Evolutionary conservation across 1,284 basidiomycete species (phyloP), one percentile per base, ranked within the genome.

Genomic region (Boletus smithii): DNA sequence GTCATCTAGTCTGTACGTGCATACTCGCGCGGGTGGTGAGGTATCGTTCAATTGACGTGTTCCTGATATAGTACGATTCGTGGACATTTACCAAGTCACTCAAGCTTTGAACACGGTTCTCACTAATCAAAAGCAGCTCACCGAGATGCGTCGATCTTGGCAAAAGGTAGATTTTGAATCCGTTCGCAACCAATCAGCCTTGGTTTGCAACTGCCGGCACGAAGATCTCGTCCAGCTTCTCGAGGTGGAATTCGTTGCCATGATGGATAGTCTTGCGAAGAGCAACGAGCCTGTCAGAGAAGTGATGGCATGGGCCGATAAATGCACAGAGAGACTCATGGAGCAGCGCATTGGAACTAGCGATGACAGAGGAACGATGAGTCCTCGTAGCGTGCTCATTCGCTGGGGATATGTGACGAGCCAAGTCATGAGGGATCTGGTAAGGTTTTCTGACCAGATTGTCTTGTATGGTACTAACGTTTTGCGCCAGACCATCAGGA

Each of bases 361-460:
- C 18, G 88, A 90, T 53, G 88, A 91, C 50, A 75, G 86, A 56
- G 74, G 81, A 49, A 81, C 84, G n/a, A 83, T 91, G 83, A 90
- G 87, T 66, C 89, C 88, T 44, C 74, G 88, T 54, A 90, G 88
- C 62, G 79, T 91, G 42, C 73, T 91, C 59, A 91, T 91, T 65
- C 82, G 89, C 43, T 91, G 88, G 88, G 88, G 89, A 49, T 91
- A 92, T 70, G 90, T 91, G 62, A 91, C 89, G 23, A 90, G 88
- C 67, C 88, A 91, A 67, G 83, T 91, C 56, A 91, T 91, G 86
- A 75, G 88, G 56, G 88, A 91, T 68, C 70, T 91, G 66, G 87
- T 90, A 61, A 69, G 85, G 60, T 46, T 36, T 44, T 26, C 34
- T 40, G 11, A 35, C 33, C 44, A 18, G 42, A 24, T 13, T 26